Base-by-base conservation (phyloP, 306 rosid species). In the Rosa lucieae region DNA sequence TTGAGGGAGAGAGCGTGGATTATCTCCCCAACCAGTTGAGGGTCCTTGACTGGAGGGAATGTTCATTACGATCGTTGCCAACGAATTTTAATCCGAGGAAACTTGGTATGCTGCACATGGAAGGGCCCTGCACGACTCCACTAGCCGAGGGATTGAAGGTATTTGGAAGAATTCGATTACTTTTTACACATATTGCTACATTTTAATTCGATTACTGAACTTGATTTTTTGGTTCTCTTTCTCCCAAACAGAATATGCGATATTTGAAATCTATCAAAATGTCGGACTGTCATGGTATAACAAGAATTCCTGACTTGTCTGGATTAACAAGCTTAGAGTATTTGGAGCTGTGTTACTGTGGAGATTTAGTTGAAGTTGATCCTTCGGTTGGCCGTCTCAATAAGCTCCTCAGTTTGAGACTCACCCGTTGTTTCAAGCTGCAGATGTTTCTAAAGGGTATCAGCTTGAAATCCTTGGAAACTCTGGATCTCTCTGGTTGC, bases 341-440 rank as follows among this genome's bases (percentile, higher is more conserved):
- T 0, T n/a, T 56, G 32, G 0, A 5, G 0, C 1, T 56, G 11
- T 2, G 0, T 0, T 0, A 2, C 3, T 58, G 15, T 3, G 0
- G 8, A 0, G 2, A 58, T 58, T 58, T 58, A 58, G 6, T 21
- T 9, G 35, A 21, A 58, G 65, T 58, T 21, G 1, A 58, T 58
- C 12, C 10, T 58, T 58, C 65, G 13, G 63, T 58, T 58, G 65
- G 65, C 21, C 10, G 0, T 9, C 66, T 21, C 4, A 15, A 59
- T 59, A 59, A 59, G 37, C 35, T 59, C 5, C 11, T 10, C 26
- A 3, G 1, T 9, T 10, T 21, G 66, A 3, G 0, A 3, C 1
- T 23, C 14, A 3, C 1, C 0, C 0, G 1, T 0, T 59, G 66
- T 4, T 0, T 0, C 0, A 23, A 59, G 5, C 66, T 59, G 0